A percentile compares a stretch with the other conserved stretches of the same genome.
phyloP scores from a whole-genome alignment of 2,329 filamentous ascomycete species.

The Aaosphaeria arxii region DNA sequence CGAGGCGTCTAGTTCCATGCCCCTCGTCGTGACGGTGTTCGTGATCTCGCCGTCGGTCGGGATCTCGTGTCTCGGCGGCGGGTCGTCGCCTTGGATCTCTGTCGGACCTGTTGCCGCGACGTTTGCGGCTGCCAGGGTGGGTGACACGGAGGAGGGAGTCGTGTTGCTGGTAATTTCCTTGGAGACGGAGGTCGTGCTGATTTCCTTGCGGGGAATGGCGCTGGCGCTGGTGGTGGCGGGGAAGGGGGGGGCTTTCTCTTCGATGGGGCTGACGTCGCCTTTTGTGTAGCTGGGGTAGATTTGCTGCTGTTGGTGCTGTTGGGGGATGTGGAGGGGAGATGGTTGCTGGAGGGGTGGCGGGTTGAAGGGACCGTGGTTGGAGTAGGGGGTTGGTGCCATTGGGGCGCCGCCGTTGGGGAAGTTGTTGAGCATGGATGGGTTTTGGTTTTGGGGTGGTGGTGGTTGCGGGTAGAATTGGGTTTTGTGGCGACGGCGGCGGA shows the following conservation, averaged over 20 bases:
- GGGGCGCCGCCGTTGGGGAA: slow-evolving; percentile 1
- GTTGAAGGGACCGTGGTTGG: slow-evolving; percentile 3
- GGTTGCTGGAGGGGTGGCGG: slow-evolving; percentile 8
- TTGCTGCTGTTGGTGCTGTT: slow-evolving; percentile 1
- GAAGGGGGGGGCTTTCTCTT: slow-evolving; percentile 9
- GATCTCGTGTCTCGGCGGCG: slow-evolving; percentile 7
- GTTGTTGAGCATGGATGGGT: neutral
- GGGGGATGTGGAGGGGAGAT: slow-evolving; percentile 2
- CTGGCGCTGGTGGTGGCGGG: neutral
- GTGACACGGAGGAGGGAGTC: neutral
- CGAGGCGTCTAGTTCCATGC: slow-evolving; percentile 3
- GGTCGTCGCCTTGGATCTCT: slow-evolving; percentile 6
- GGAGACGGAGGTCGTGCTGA: neutral
- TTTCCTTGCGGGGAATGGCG: slow-evolving; percentile 1
- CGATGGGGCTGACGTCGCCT: slow-evolving; percentile 9
- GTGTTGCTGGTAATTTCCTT: neutral
- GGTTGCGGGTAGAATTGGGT: slow-evolving; percentile 1
- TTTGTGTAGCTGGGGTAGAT: neutral
- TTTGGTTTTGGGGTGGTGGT: neutral
- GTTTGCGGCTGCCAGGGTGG: neutral
- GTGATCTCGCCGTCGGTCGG: slow-evolving; percentile 6
- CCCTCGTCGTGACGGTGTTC: slow-evolving; percentile 3
- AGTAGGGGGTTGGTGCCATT: slow-evolving; percentile 8
- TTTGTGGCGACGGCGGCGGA: slow-evolving; percentile 7
- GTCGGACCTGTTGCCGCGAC: neutral